Base-by-base conservation (phyloP, 1,139 yeast species). In the Geotrichum reessii region DNA sequence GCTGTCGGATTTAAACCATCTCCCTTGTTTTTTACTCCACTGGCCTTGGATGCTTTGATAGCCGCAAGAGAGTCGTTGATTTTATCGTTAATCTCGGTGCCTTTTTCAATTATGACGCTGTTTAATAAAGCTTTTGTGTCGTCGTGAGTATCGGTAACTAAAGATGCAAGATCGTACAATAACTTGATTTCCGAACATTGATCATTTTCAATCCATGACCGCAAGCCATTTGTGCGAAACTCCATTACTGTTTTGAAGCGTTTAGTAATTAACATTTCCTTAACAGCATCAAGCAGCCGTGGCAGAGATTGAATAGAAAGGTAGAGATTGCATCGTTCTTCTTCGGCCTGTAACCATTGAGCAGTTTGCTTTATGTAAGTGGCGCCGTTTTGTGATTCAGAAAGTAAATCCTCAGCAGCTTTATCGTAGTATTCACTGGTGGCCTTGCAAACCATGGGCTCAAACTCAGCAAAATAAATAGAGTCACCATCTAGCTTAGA, bases 391-490 rank as follows among this genome's bases (percentile, higher is more conserved):
- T 74, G 73, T 17, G 73, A 68, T 4, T 73, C 70, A 19, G 59
- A 63, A n/a, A 63, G 55, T 31, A 79, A 70, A n/a, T 78, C 80
- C 7, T 67, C 71, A 0, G 86, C 78, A 24, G 82, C 75, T 7
- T 68, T 68, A 24, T 74, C 68, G 68, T 86, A 92, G 68, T 81
- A 89, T 0, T 72, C 71, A 59, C 79, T 80, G 0, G 95, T 82
- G 25, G 78, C 78, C 3, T 76, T 67, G 51, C 88, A 69, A 56
- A 89, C 79, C 55, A 71, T 73, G 0, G 89, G 89, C 65, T 90
- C 97, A 70, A 91, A 88, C 51, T 76, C 78, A 27, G 78, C 78
- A 49, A 78, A 76, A 68, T 87, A 90, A 64, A 84, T 86, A 17
- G 78, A 78, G 31, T 73, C 76, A 19, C 69, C 68, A 14, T 68